Evolutionary conservation across 2,329 filamentous ascomycete genomes (phyloP), one percentile per base, ranked within the genome.

Genomic region (Alternaria solani): DNA sequence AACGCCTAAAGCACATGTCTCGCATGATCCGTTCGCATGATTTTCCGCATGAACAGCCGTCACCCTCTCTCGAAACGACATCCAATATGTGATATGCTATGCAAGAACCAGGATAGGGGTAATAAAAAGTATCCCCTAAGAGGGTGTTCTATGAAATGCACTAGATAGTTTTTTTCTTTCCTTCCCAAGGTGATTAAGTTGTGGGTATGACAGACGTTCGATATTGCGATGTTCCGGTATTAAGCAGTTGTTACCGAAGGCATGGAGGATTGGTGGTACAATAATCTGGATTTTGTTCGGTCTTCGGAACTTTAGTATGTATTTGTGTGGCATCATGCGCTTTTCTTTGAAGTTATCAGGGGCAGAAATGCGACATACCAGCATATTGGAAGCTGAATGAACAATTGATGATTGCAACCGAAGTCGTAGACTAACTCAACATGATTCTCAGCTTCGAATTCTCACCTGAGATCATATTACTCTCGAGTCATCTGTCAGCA

Each of bases 11-110:
- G 25, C 39, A 44, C 51, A 53, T 16, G 34, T 34, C 2, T 8
- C 51, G 6, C 8, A 23, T 53, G 26, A 20, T 4, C 14, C 39
- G 32, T n/a, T 49, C 14, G 46, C 46, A 36, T 49, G 20, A 2
- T 8, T 26, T 38, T 12, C 11, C 18, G 46, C 46, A 49, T 49
- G 46, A 49, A 49, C 20, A 18, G 23, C 46, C 9, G 38, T 49
- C 46, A 49, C 46, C 30, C 18, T 30, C 46, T 25, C 38, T 34
- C 38, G 30, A 49, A 49, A 49, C 20, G 20, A 36, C 20, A 26
- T 20, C 46, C 14, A 14, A 36, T 49, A 49, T 49, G 20, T 38
- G 20, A 49, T 23, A 38, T 49, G 46, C 46, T 49, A 49, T 38
- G 46, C 46, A 32, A 49, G 16, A 26, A 25, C 23, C 34, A 16